phyloP scores from a whole-genome alignment of 805 yeast species.

The Pichia eremophila region DNA sequence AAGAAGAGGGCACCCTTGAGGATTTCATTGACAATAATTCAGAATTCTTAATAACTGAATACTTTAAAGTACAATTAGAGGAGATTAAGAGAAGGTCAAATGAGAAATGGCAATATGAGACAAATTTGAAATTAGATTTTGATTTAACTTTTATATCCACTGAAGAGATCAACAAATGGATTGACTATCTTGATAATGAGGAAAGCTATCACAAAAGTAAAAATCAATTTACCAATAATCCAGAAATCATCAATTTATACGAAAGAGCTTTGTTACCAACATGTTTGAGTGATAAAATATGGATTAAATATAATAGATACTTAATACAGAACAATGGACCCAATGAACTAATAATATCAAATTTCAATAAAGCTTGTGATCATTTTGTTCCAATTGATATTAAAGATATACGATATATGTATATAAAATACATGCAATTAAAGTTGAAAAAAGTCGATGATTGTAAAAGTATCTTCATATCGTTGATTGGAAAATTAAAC shows the following conservation, averaged over 20 bases:
- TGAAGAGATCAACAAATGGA: conserved; percentile 48
- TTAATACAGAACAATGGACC: conserved; percentile 26
- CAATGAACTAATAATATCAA: conserved; percentile 20
- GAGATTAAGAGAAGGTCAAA: conserved; percentile 44
- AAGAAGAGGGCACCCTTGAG: background rate
- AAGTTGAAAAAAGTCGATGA: conserved; percentile 13
- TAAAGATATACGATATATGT: conserved; percentile 22
- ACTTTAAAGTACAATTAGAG: conserved; percentile 33
- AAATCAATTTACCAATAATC: conserved; percentile 10
- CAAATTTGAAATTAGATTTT: conserved; percentile 50
- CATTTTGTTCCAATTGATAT: conserved; percentile 25
- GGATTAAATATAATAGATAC: conserved; percentile 63
- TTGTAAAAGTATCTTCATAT: conserved; percentile 15
- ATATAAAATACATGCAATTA: conserved; percentile 18
- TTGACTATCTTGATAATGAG: conserved; percentile 47
- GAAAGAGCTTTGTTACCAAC: conserved; percentile 69
- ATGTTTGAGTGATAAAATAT: conserved; percentile 47
- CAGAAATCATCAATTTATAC: conserved; percentile 39
- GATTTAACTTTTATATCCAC: conserved; percentile 36
- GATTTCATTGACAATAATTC: conserved; percentile 5
- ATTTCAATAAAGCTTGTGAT: conserved; percentile 45
- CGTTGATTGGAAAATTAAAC: conserved; percentile 9
- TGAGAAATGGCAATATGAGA: conserved; percentile 65
- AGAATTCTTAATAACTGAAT: conserved; percentile 30
- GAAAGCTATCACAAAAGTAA: conserved; percentile 11